These are phyloP conservation scores for Aquilaria sinensis DNA, from an alignment of 345 rosid genomes.

Conservation along the genomic window DNA sequence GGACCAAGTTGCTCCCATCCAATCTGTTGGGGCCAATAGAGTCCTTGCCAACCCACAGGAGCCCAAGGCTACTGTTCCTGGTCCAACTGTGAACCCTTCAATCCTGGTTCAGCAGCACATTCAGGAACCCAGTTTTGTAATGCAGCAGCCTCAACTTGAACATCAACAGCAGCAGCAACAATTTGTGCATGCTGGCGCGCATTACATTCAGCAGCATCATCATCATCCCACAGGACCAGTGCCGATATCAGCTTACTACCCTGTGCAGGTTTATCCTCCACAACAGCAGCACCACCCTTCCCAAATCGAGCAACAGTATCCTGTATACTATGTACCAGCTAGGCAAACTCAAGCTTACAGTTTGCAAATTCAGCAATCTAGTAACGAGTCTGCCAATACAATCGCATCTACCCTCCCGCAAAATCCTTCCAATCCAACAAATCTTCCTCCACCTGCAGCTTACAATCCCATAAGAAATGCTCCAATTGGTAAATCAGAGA, in stretches of 20 bases:
- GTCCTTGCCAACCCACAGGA: slow-evolving; percentile 38
- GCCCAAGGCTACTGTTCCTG: slow-evolving; percentile 52
- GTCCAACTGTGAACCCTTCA: slow-evolving; percentile 35
- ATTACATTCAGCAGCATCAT: slow-evolving; percentile 39
- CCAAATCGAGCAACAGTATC: slow-evolving; percentile 84
- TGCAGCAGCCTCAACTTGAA: slow-evolving; percentile 57
- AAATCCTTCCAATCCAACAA: slow-evolving; percentile 48
- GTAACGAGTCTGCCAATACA: slow-evolving; percentile 41
- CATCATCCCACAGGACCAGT: slow-evolving; percentile 59
- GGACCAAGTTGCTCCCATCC: slow-evolving; percentile 55
- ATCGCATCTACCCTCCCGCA: slow-evolving; percentile 48
- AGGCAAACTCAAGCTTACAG: slow-evolving; percentile 58
- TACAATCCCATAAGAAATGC: slow-evolving; percentile 56
- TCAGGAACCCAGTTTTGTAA: slow-evolving; percentile 49
- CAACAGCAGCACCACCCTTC: slow-evolving; percentile 73
- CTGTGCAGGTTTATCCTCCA: slow-evolving; percentile 44
- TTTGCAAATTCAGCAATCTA: slow-evolving; percentile 56
- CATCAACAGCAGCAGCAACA: slow-evolving; percentile 64
- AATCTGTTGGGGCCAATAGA: slow-evolving; percentile 40
- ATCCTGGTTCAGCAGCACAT: slow-evolving; percentile 37
- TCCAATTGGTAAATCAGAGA: slow-evolving; percentile 54
- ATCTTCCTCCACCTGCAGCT: slow-evolving; percentile 37
- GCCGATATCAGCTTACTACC: slow-evolving; percentile 62
- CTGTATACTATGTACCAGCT: slow-evolving; percentile 61
- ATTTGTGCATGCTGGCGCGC: slow-evolving; percentile 58